These are phyloP conservation scores for Dryas integrifolia DNA, from an alignment of 331 rosid species.

Conservation along the genomic window DNA sequence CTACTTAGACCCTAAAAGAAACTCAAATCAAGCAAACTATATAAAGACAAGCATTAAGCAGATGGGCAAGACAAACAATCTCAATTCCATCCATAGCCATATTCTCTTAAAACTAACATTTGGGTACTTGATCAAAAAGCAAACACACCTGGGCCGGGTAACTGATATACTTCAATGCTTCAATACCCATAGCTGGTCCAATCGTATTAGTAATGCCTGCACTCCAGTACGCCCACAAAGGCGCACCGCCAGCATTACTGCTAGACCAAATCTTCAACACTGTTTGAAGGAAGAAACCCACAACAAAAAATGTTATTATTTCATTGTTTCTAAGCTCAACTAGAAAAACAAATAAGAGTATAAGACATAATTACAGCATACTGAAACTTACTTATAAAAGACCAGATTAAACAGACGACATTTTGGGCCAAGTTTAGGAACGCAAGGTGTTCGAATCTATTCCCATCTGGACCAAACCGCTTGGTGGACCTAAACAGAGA, in stretches of 20 bases:
- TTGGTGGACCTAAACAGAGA: conserved; percentile 72
- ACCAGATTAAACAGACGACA: conserved; percentile 94
- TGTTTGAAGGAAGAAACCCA: conserved; percentile 28
- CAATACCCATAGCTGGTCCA: conserved; percentile 99
- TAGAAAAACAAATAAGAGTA: background rate
- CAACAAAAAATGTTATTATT: background rate
- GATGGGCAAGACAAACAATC: background rate
- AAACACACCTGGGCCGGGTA: conserved; percentile 91
- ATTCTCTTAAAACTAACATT: background rate
- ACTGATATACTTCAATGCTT: conserved; percentile 93
- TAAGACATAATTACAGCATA: background rate
- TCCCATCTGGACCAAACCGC: conserved; percentile 70
- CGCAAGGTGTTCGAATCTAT: conserved; percentile 88
- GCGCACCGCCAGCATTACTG: conserved; percentile 72
- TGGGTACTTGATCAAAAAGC: background rate
- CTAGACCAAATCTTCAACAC: conserved; percentile 83
- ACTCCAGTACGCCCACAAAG: conserved; percentile 93
- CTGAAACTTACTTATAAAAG: conserved; percentile 66
- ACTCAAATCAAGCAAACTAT: background rate
- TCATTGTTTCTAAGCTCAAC: background rate
- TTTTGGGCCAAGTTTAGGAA: conserved; percentile 88
- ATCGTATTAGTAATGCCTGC: conserved; percentile 95
- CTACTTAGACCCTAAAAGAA: background rate
- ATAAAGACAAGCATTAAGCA: background rate
- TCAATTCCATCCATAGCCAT: background rate